phyloP scores from a whole-genome alignment of 2,329 filamentous ascomycete genomes.

The Colletotrichum sp. region DNA sequence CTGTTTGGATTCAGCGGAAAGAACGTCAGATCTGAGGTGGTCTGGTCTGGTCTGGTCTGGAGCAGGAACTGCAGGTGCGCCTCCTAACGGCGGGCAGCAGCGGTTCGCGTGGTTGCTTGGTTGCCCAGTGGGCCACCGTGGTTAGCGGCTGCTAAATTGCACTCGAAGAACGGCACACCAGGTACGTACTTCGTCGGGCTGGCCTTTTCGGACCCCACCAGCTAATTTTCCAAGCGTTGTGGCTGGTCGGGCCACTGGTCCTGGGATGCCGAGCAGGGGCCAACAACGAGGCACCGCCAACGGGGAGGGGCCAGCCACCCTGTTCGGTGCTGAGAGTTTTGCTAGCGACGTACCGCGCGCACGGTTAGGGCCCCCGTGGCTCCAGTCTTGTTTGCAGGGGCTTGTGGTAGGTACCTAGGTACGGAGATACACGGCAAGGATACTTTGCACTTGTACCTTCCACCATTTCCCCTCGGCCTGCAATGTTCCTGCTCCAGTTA shows the following conservation, averaged over 20 bases:
- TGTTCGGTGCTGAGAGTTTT: background rate
- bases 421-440: background rate
- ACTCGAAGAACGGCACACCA: background rate
- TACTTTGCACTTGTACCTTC: background rate
- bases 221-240: background rate
- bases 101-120: slow-evolving; percentile 5
- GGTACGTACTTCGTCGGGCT: background rate
- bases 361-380: slow-evolving; percentile 27
- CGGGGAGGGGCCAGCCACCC: background rate
- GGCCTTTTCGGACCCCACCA: background rate
- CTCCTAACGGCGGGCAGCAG: background rate
- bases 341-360: slow-evolving; percentile 28
- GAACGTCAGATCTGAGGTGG: too few species aligned
- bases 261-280: background rate
- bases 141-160: background rate
- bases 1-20: background rate
- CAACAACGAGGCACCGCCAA: background rate
- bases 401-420: background rate
- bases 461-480: background rate
- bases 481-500: background rate
- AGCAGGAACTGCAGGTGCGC: background rate
- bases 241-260: slow-evolving; percentile 2
- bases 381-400: slow-evolving; percentile 9
- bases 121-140: background rate
- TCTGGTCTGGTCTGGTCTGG: background rate